Evolutionary conservation across 306 rosid genomes (phyloP).

Genomic region (Rubus idaeus): DNA sequence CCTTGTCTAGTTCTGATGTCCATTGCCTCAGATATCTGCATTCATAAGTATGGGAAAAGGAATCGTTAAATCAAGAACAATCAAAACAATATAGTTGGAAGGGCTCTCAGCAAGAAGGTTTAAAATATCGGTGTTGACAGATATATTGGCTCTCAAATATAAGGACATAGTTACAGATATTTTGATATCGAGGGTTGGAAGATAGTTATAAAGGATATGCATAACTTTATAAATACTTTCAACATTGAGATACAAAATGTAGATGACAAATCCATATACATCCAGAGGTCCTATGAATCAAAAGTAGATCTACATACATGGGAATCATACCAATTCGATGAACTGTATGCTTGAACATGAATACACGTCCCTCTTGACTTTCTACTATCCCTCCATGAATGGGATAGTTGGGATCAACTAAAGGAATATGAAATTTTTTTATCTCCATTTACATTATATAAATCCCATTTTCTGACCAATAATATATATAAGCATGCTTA

Average conservation of each 20-base stretch:
- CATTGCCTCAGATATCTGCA: constrained; percentile 86
- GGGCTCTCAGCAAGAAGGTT: background rate
- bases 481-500: background rate
- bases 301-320: background rate
- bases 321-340: background rate
- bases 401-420: background rate
- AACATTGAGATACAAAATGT: background rate
- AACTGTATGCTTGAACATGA: background rate
- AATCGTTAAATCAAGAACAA: constrained; percentile 7
- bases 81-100: background rate
- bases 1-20: constrained; percentile 94
- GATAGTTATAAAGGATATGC: background rate
- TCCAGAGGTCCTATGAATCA: background rate
- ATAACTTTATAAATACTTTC: background rate
- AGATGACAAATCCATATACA: background rate
- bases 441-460: too few species aligned
- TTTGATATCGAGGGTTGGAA: background rate
- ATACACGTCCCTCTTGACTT: background rate
- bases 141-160: background rate
- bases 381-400: background rate
- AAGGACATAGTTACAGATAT: background rate
- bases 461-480: too few species aligned
- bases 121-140: background rate
- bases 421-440: background rate
- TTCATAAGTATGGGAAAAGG: constrained; percentile 5